Percentiles rank a stretch among this genome's conserved stretches.
Evolutionary conservation across 768 basidiomycete species (phyloP).

Genomic region (Tylopilus cervinicoccineus): DNA sequence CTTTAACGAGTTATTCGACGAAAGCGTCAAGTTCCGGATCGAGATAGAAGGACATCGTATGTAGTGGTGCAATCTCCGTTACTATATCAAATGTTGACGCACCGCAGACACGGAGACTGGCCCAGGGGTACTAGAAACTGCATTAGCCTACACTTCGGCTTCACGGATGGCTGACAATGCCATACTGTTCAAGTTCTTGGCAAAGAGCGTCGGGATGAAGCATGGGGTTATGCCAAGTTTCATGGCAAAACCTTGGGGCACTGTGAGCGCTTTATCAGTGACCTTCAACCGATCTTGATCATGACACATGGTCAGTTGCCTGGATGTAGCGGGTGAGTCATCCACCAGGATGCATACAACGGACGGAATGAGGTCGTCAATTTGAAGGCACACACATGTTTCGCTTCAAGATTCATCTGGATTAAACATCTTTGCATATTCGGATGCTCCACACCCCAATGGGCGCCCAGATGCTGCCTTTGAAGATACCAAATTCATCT

Average conservation of each 20-base stretch:
- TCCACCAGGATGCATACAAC: slow-evolving; percentile 7
- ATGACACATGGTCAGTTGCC: slow-evolving; percentile 57
- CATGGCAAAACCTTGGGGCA: slow-evolving; percentile 97
- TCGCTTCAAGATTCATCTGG: slow-evolving; percentile 70
- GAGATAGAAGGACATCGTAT: slow-evolving; percentile 84
- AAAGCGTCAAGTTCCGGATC: slow-evolving; percentile 66
- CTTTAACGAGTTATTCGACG: slow-evolving; percentile 86
- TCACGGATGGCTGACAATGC: slow-evolving; percentile 88
- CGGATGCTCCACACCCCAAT: slow-evolving; percentile 51
- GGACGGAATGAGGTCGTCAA: neutral
- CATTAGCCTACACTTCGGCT: slow-evolving; percentile 78
- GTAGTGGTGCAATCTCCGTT: slow-evolving; percentile 14
- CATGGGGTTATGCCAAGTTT: slow-evolving; percentile 90
- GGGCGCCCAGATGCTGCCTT: slow-evolving; percentile 71
- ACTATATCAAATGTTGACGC: slow-evolving; percentile 2
- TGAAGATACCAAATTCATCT: slow-evolving; percentile 82
- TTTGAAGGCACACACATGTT: slow-evolving; percentile 81
- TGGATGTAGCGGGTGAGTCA: slow-evolving; percentile 83
- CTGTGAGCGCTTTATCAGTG: slow-evolving; percentile 47
- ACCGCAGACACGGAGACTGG: slow-evolving; percentile 85
- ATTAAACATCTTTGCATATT: slow-evolving; percentile 75
- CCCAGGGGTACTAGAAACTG: slow-evolving; percentile 84
- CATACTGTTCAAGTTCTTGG: slow-evolving; percentile 85
- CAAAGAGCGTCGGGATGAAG: slow-evolving; percentile 90
- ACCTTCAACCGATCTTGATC: slow-evolving; percentile 1